Evolutionary conservation across 208 protist genomes (phyloP), one percentile per base, ranked within the genome.

Genomic region (Leishmania amazonensis): DNA sequence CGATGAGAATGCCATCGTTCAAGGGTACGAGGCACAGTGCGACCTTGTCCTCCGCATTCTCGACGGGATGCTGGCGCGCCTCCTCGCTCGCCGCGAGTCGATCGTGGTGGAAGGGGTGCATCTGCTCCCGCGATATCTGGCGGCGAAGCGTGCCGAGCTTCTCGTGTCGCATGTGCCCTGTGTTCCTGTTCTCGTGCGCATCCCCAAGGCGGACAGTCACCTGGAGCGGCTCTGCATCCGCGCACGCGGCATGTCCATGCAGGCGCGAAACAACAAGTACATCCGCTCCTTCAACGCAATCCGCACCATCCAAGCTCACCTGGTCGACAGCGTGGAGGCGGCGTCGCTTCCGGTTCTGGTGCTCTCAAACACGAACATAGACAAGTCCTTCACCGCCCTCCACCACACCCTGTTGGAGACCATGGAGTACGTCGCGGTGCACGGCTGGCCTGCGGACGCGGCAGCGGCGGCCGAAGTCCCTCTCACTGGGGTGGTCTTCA

Each of bases 331-430:
- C 35, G 54, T 80, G 45, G 74, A 86, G 68, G 64, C 89, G 35
- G 83, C 83, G 62, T 76, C 79, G 58, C 45, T 87, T 73, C 77
- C 86, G 35, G 85, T 97, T 28, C 87, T 89, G 62, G 88, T 92
- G 60, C 87, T 99, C 40, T 91, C 97, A 71, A 98, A 98, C 85
- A 98, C 95, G 1, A 98, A 96, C 83, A 84, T 98, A 3, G 97
- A 99, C 80, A 88, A 93, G 74, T 96, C 94, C 40, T 81, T 98
- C 19, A 90, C 93, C 19, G 70, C 89, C 17, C 81, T 97, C 57
- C 96, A 98, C 77, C 79, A 75, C 47, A 81, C 85, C 0, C 85
- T 97, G n/a, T 88, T 98, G 70, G 87, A 94, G 53, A 75, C 78
- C 65, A 85, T 94, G 77, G 89, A 93, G 79, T 74, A 79, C 79